phyloP scores from a whole-genome alignment of 148 eudicot genomes.

The Camellia lanceoleosa region DNA sequence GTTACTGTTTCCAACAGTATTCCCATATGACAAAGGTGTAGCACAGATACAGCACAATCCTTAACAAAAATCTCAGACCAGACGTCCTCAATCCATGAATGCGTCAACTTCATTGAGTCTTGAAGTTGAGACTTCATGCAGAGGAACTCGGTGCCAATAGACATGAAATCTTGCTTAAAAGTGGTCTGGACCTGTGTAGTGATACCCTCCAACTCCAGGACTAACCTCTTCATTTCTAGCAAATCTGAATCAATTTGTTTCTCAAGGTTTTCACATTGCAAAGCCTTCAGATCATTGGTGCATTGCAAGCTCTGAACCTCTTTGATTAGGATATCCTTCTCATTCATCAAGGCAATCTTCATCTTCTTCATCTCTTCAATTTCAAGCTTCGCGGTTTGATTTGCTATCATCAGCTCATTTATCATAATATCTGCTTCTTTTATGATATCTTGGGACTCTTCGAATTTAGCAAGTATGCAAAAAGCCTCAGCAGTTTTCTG shows the following conservation, averaged over 20 bases:
- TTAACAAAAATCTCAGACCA: slow-evolving; percentile 76
- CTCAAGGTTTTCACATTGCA: slow-evolving; percentile 42
- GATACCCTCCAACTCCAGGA: slow-evolving; percentile 52
- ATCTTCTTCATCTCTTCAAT: slow-evolving; percentile 45
- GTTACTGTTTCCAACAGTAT: slow-evolving; percentile 58
- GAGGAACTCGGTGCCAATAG: slow-evolving; percentile 42
- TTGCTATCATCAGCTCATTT: slow-evolving; percentile 67
- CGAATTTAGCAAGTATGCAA: slow-evolving; percentile 63
- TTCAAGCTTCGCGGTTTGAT: slow-evolving; percentile 66
- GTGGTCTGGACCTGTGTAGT: slow-evolving; percentile 34
- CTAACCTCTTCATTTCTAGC: slow-evolving; percentile 26
- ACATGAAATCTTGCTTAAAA: slow-evolving; percentile 38
- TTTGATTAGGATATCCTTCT: slow-evolving; percentile 42
- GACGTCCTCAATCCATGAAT: slow-evolving; percentile 61
- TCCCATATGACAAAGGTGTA: slow-evolving; percentile 77
- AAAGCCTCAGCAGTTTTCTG: slow-evolving; percentile 69
- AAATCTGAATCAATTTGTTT: slow-evolving; percentile 40
- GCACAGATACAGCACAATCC: slow-evolving; percentile 65
- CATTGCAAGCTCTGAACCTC: slow-evolving; percentile 51
- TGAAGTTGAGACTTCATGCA: slow-evolving; percentile 52
- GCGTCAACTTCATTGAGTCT: slow-evolving; percentile 35
- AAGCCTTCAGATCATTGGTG: slow-evolving; percentile 34
- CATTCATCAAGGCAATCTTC: slow-evolving; percentile 29
- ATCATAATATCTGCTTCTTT: slow-evolving; percentile 77
- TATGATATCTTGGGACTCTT: slow-evolving; percentile 74